These are phyloP conservation scores for Suillus clintonianus DNA, from an alignment of 768 basidiomycete genomes.

Conservation along the genomic window DNA sequence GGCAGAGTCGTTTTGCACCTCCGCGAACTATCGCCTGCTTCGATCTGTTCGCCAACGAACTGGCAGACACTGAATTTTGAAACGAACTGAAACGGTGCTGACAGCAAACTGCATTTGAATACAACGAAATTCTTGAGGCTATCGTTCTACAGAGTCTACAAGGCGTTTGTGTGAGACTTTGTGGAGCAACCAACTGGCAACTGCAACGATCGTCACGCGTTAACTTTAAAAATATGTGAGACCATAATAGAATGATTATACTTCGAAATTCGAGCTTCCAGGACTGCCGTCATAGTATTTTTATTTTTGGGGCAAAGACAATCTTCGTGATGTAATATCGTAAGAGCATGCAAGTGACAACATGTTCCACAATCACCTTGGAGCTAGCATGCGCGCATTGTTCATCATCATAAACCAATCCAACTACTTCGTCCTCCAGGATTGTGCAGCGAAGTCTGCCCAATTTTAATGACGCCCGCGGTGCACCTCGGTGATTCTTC, in stretches of 20 bases:
- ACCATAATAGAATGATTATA: background rate
- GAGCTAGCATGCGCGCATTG: background rate
- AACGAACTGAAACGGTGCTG: background rate
- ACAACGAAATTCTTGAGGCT: background rate
- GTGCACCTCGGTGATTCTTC: conserved; percentile 20
- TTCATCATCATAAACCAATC: conserved; percentile 69
- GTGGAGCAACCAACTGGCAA: background rate
- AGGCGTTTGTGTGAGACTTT: background rate
- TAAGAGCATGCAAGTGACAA: background rate
- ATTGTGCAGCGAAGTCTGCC: conserved; percentile 92
- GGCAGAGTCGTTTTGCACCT: background rate
- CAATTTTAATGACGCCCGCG: conserved; percentile 77
- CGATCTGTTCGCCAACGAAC: background rate
- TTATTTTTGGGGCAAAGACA: background rate
- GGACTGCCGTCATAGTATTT: background rate
- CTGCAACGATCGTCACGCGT: background rate
- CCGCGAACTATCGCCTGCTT: background rate
- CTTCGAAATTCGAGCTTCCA: background rate
- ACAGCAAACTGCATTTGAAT: background rate
- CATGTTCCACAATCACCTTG: background rate
- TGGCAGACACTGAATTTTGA: background rate
- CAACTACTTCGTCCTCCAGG: conserved; percentile 88
- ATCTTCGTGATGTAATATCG: background rate
- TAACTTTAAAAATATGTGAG: background rate
- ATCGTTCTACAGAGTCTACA: background rate